Base-by-base conservation (phyloP, 140 eudicot species). In the Oenanthe javanica region DNA sequence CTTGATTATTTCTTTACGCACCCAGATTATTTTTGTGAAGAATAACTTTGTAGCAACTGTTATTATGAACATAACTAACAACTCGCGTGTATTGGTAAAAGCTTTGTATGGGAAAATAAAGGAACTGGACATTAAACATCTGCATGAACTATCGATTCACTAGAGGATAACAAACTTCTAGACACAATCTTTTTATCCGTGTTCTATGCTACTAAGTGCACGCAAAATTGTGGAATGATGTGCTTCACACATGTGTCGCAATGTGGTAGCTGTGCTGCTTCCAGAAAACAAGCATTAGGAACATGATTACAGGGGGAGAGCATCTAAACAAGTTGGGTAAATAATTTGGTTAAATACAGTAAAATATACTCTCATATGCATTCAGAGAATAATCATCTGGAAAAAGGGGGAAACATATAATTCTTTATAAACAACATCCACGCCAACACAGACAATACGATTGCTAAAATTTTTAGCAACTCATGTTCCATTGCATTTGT, bases 401-500 rank as follows among this genome's bases (percentile, higher is more conserved):
- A 50, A 63, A 46, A 25, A 14, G n/a, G 31, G 23, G 6, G 15
- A 61, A 82, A 55, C 63, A 55, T 55, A 6, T 9, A 64, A 45
- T 46, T 55, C 31, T 36, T 6, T 25, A 82, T 47, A 47, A 76
- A 27, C 51, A 59, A 27, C 67, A 81, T 76, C 71, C 77, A 81
- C 66, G 15, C 67, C 31, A 77, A 36, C 64, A 25, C 51, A 48
- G 50, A 66, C 10, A 66, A 43, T 80, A 51, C 82, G 72, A 81
- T 82, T 42, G 83, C 70, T 83, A 84, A 79, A 81, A 81, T 77
- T 71, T 71, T 80, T 80, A 25, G 64, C 75, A 69, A 83, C 57
- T 71, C 73, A 78, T 84, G 75, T 77, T 31, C 42, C 67, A 82
- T 78, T 69, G 74, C 46, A 84, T 84, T 52, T 84, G 78, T 61